These are phyloP conservation scores for Aurifilum marmelostoma DNA, from an alignment of 2,329 filamentous ascomycete genomes.

Conservation along the genomic window DNA sequence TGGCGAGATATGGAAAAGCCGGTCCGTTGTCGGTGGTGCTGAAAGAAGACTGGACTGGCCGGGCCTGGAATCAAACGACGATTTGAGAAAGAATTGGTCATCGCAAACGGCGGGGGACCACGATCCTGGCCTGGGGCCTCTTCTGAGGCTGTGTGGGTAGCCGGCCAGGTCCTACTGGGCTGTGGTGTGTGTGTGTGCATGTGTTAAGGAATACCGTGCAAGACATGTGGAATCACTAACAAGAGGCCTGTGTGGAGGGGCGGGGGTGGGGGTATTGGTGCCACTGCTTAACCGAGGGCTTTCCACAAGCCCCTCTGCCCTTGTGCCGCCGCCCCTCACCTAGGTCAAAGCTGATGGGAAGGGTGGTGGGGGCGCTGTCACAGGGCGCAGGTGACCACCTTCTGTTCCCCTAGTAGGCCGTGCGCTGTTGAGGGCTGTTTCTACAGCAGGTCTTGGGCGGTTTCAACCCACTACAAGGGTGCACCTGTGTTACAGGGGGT, in stretches of 20 bases:
- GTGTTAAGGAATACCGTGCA: not conserved
- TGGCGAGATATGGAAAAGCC: not conserved
- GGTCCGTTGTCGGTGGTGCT: constrained; percentile 11
- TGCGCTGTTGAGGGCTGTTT: not conserved
- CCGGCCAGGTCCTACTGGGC: not conserved
- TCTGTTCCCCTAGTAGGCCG: not conserved
- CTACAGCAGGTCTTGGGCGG: not conserved
- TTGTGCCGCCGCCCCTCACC: not conserved
- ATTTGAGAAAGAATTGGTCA: constrained; percentile 9
- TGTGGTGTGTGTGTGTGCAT: no score
- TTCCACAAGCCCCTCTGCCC: not conserved
- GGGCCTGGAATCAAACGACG: not conserved
- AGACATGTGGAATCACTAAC: not conserved
- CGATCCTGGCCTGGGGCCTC: not conserved
- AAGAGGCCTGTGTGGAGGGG: not conserved
- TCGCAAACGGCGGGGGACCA: not conserved
- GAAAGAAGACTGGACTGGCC: constrained; percentile 6
- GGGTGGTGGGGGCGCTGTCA: not conserved
- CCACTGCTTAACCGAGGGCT: not conserved
- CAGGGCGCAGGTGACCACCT: not conserved
- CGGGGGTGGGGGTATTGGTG: not conserved
- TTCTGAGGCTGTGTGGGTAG: not conserved
- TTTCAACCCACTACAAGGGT: not conserved
- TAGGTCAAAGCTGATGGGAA: not conserved
- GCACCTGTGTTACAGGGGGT: not conserved